Conservation (phyloP, 805 yeast species). For the Candida arabinofermentans region DNA sequence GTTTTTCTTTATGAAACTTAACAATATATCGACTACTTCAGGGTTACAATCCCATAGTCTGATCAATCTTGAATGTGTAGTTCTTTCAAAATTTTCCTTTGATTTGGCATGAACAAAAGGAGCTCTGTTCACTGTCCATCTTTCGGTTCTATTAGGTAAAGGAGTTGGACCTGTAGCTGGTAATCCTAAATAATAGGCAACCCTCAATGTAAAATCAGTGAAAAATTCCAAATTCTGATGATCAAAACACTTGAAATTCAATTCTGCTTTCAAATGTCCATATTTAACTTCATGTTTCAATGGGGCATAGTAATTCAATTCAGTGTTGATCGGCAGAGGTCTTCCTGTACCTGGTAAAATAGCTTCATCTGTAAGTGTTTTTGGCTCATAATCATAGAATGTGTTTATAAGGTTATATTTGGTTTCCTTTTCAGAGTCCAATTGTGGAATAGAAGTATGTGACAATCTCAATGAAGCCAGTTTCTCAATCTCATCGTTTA, state of each 20-base stretch:
- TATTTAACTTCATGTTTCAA: conserved; percentile 60
- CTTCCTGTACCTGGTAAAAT: conserved; percentile 34
- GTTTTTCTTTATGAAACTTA: conserved; percentile 74
- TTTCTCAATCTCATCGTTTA: conserved; percentile 25
- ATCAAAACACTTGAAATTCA: conserved; percentile 70
- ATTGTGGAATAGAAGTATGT: conserved; percentile 10
- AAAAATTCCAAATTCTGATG: conserved; percentile 67
- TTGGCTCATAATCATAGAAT: conserved; percentile 34
- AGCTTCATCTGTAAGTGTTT: conserved; percentile 32
- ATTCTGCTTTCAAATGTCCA: conserved; percentile 75
- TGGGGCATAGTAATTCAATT: conserved; percentile 78
- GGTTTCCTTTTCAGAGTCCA: conserved; percentile 13
- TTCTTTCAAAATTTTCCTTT: conserved; percentile 90
- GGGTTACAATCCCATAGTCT: conserved; percentile 81
- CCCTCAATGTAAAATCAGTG: conserved; percentile 82
- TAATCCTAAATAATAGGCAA: conserved; percentile 85
- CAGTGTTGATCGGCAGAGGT: conserved; percentile 83
- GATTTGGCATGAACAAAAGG: conserved; percentile 94
- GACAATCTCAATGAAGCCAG: conserved; percentile 23
- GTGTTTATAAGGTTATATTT: conserved; percentile 25
- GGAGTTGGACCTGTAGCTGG: conserved; percentile 77
- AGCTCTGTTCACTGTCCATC: conserved; percentile 90
- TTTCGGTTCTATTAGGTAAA: conserved; percentile 65
- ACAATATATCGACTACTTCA: conserved; percentile 77
- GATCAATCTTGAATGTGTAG: conserved; percentile 71